phyloP scores from a whole-genome alignment of 306 rosid genomes.

The Purshia tridentata region DNA sequence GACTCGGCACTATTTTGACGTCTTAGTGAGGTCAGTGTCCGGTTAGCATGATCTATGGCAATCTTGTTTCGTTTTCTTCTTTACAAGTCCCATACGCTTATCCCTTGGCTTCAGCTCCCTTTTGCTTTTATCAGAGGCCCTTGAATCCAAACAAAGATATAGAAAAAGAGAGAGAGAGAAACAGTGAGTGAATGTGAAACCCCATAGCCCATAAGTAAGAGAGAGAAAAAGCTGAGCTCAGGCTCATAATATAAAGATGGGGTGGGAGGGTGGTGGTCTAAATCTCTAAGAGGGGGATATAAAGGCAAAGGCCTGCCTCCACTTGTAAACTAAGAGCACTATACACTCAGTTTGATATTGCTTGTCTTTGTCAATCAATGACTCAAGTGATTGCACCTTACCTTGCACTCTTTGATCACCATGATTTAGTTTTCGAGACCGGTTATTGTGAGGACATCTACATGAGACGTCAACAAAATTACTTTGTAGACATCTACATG shows the following conservation, averaged over 20 bases:
- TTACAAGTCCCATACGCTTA: no score
- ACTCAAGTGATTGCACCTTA: not conserved
- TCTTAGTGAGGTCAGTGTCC: no score
- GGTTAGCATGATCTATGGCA: no score
- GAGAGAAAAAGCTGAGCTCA: not conserved
- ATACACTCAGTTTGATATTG: not conserved
- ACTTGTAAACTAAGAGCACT: not conserved
- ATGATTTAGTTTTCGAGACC: no score
- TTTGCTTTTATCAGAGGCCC: not conserved
- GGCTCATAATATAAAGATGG: not conserved
- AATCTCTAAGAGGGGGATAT: not conserved
- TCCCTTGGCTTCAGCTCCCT: not conserved
- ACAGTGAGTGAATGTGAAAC: no score
- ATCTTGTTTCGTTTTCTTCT: not conserved
- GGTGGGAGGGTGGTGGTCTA: not conserved
- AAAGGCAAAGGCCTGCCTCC: not conserved
- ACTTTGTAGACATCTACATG: no score
- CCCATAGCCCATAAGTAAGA: not conserved
- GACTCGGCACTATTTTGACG: no score
- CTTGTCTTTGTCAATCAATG: conserved; percentile 1
- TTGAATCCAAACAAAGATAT: not conserved
- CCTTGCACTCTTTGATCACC: not conserved
- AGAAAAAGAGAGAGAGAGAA: not conserved
- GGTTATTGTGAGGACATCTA: no score
- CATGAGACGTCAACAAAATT: no score